These are phyloP conservation scores for Diplodia corticola DNA, from an alignment of 2,329 filamentous ascomycete genomes.

Conservation along the genomic window DNA sequence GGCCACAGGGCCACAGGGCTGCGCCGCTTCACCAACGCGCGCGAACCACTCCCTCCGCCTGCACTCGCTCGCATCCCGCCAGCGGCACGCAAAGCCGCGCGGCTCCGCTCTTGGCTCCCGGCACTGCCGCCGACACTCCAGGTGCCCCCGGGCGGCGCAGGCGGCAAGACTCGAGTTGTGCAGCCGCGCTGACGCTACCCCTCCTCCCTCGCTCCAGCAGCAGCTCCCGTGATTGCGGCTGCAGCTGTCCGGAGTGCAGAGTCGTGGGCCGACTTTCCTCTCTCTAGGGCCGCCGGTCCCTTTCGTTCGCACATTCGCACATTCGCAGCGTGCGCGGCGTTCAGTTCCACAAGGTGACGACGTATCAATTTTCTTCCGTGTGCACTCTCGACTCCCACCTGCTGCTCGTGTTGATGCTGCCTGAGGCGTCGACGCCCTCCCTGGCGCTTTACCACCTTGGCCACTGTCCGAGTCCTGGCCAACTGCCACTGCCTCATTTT, in stretches of 20 bases:
- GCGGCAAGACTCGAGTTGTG: conserved; percentile 2
- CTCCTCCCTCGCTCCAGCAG: conserved; percentile 18
- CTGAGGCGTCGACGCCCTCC: neutral
- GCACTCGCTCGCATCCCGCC: neutral
- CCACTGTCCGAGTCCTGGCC: neutral
- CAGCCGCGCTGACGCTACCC: conserved; percentile 19
- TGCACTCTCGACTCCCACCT: neutral
- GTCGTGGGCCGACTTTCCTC: neutral
- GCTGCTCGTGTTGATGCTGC: neutral
- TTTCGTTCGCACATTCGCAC: neutral
- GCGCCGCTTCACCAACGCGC: neutral
- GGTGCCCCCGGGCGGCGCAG: neutral
- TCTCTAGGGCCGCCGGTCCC: neutral
- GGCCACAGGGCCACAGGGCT: too few relatives aligned
- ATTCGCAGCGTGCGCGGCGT: neutral
- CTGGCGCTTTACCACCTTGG: neutral
- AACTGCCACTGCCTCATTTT: neutral
- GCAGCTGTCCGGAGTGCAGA: neutral
- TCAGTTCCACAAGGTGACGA: neutral
- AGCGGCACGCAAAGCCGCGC: neutral
- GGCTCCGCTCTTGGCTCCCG: neutral
- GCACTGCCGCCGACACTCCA: too few relatives aligned
- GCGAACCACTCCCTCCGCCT: neutral
- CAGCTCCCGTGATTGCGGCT: conserved; percentile 14
- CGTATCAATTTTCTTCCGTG: neutral